phyloP scores from a whole-genome alignment of 148 eudicot species.

The Rhododendron griersonianum region DNA sequence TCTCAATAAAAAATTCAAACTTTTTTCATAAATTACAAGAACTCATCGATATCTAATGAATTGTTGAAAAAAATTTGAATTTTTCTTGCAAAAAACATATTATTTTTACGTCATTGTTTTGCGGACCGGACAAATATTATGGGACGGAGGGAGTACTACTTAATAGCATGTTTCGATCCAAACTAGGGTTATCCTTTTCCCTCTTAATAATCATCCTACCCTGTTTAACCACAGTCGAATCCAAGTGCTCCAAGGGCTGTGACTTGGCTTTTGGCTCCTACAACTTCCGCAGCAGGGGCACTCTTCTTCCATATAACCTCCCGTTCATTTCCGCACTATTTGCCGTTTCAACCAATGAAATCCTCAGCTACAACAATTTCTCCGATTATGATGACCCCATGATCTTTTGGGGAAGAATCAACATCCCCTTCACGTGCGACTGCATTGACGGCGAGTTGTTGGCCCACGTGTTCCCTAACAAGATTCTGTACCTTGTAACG shows the following conservation, averaged over 20 bases:
- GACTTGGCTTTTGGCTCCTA: constrained; percentile 60
- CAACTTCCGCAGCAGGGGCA: constrained; percentile 20
- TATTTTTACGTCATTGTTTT: no score
- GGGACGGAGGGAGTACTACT: no score
- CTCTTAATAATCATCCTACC: not conserved
- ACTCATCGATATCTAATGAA: no score
- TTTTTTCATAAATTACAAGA: no score
- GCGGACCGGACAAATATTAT: no score
- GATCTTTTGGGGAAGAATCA: constrained; percentile 15
- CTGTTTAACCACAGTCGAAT: constrained; percentile 11
- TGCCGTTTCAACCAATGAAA: constrained; percentile 2
- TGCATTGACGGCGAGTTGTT: constrained; percentile 39
- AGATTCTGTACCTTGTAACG: constrained; percentile 26
- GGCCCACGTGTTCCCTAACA: constrained; percentile 43
- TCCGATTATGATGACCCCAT: constrained; percentile 12
- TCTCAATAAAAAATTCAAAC: no score
- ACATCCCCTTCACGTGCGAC: constrained; percentile 55
- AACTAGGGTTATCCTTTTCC: not conserved
- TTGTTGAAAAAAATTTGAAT: no score
- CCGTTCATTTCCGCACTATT: constrained; percentile 13
- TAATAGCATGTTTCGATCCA: not conserved
- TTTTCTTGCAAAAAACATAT: no score
- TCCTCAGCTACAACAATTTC: constrained; percentile 32
- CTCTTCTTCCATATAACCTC: constrained; percentile 9
- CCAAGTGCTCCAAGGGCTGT: constrained; percentile 50